Conservation (phyloP, 345 rosid species). For the Punica granatum region DNA sequence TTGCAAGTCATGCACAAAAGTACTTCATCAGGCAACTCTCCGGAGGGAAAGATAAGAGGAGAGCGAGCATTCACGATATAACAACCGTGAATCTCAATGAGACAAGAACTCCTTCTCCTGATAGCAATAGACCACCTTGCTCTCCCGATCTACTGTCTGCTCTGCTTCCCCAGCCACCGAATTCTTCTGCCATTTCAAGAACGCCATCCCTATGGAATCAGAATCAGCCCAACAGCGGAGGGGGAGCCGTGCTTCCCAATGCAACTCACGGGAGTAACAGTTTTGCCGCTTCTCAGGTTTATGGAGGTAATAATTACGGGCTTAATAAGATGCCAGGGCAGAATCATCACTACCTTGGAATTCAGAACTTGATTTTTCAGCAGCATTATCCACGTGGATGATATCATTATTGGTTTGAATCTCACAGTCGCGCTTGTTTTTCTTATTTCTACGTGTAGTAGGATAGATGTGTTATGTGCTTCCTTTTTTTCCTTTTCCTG, state of each 20-base stretch:
- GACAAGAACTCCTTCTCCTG: slow-evolving; percentile 43
- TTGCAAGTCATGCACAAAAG: no score
- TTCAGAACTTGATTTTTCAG: slow-evolving; percentile 35
- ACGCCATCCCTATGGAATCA: slow-evolving; percentile 48
- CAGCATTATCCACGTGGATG: slow-evolving; percentile 38
- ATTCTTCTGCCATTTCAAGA: slow-evolving; percentile 23
- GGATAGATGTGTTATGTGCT: slow-evolving; percentile 19
- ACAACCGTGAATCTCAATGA: slow-evolving; percentile 71
- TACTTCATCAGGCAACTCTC: slow-evolving; percentile 91
- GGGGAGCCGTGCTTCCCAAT: slow-evolving; percentile 28
- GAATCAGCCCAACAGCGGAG: slow-evolving; percentile 36
- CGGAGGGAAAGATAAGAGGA: slow-evolving; percentile 85
- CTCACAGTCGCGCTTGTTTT: slow-evolving; percentile 1
- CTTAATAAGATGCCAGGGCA: slow-evolving; percentile 37
- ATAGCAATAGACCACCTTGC: slow-evolving; percentile 18
- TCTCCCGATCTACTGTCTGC: slow-evolving; percentile 29
- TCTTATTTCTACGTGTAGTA: slow-evolving; percentile 16
- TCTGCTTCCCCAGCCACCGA: slow-evolving; percentile 25
- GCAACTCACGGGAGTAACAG: slow-evolving; percentile 24
- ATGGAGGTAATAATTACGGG: slow-evolving; percentile 29
- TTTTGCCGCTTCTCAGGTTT: slow-evolving; percentile 30
- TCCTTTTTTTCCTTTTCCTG: neutral
- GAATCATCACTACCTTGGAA: slow-evolving; percentile 22
- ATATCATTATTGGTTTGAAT: slow-evolving; percentile 11
- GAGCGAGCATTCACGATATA: slow-evolving; percentile 97